These are phyloP conservation scores for Fibroporia radiculosa DNA, from an alignment of 768 basidiomycete species.

Conservation along the genomic window DNA sequence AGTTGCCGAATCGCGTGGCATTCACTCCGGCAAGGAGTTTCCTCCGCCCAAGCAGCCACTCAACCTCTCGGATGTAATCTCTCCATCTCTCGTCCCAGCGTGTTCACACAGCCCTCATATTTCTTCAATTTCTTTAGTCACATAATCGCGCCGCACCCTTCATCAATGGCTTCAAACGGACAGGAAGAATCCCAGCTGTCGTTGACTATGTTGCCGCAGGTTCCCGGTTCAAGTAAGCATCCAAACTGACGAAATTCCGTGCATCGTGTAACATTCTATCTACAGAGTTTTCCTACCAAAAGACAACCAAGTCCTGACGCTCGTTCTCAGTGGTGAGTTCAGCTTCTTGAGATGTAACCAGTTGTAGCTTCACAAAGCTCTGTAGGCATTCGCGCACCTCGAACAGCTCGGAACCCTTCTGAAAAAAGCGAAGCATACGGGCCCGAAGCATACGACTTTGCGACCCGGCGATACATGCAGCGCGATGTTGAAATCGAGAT, in stretches of 20 bases:
- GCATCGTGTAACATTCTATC: neutral
- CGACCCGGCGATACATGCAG: constrained; percentile 80
- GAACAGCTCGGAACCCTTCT: constrained; percentile 67
- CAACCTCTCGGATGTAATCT: constrained; percentile 82
- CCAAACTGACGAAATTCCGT: no score
- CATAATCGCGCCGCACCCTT: constrained; percentile 77
- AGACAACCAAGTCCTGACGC: constrained; percentile 88
- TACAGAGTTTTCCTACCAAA: constrained; percentile 74
- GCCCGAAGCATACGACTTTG: constrained; percentile 71
- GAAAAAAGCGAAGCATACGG: constrained; percentile 93
- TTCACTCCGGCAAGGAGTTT: constrained; percentile 90
- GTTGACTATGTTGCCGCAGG: constrained; percentile 94
- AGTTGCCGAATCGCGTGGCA: constrained; percentile 64
- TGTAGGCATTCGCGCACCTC: constrained; percentile 85
- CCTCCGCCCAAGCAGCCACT: constrained; percentile 71
- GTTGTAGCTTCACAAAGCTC: neutral
- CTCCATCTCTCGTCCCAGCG: neutral
- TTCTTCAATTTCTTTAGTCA: constrained; percentile 4
- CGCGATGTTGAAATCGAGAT: constrained; percentile 93
- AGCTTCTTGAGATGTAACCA: neutral
- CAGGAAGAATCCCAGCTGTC: constrained; percentile 74
- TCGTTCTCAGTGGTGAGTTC: constrained; percentile 74
- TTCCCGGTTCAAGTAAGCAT: constrained; percentile 83
- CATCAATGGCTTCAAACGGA: constrained; percentile 85
- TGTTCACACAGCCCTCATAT: neutral